Percentiles rank a stretch among this genome's conserved stretches.
phyloP scores from a whole-genome alignment of 1,284 basidiomycete genomes.

The Ganoderma boninense region DNA sequence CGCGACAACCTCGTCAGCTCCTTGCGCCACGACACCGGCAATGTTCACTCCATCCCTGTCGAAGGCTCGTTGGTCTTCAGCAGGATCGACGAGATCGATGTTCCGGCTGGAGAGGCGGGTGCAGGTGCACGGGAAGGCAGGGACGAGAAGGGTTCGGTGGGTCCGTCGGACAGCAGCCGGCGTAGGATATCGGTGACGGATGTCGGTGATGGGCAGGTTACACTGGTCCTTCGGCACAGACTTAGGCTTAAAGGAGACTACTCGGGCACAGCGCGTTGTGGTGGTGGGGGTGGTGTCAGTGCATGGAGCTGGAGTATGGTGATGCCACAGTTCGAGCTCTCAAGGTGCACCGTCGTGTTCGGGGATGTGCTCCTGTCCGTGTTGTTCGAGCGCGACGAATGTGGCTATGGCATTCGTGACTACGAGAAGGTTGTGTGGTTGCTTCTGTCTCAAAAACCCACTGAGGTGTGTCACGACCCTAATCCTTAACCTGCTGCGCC shows the following conservation, averaged over 20 bases:
- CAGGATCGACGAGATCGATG: conserved; percentile 17
- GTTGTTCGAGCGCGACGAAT: too few relatives aligned
- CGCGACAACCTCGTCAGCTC: conserved; percentile 71
- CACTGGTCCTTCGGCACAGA: neutral
- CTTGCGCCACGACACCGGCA: conserved; percentile 59
- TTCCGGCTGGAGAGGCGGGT: neutral
- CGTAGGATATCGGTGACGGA: neutral
- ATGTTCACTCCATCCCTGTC: conserved; percentile 48
- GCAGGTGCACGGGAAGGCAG: neutral
- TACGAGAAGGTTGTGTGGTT: too few relatives aligned
- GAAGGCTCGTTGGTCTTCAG: conserved; percentile 61
- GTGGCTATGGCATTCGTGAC: too few relatives aligned
- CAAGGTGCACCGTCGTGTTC: too few relatives aligned
- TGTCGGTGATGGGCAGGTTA: neutral
- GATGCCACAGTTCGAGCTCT: too few relatives aligned
- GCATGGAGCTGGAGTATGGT: too few relatives aligned
- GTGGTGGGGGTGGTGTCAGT: neutral
- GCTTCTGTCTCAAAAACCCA: too few relatives aligned
- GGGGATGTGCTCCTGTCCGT: too few relatives aligned
- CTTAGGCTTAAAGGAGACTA: neutral
- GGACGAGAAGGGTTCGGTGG: neutral
- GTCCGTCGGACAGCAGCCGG: neutral
- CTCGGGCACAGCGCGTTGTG: neutral
- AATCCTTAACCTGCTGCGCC: too few relatives aligned
- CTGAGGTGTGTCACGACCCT: too few relatives aligned